Percentiles rank a stretch among this genome's conserved stretches.
Evolutionary conservation across 345 rosid species (phyloP).

Genomic region (Pistacia vera): DNA sequence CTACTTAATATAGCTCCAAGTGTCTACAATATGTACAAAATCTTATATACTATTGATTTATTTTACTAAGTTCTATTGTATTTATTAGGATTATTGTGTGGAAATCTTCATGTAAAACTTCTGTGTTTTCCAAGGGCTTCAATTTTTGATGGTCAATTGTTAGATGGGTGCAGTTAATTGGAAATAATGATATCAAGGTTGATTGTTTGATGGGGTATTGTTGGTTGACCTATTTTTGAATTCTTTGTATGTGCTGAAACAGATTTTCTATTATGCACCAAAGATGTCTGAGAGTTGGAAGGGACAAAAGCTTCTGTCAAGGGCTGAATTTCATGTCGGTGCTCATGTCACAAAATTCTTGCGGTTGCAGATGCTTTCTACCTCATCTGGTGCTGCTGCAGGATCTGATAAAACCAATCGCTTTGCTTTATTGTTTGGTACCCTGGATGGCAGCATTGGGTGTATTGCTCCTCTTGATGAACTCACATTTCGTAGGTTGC

Average conservation of each 20-base stretch:
- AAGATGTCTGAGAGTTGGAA: constrained; percentile 99
- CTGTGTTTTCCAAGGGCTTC: background rate
- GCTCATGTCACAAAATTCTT: constrained; percentile 89
- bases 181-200: background rate
- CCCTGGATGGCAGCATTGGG: constrained; percentile 93
- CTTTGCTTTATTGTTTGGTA: constrained; percentile 81
- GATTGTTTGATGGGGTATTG: background rate
- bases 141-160: background rate
- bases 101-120: background rate
- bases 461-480: constrained; percentile 96
- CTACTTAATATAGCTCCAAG: background rate
- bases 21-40: background rate
- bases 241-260: constrained; percentile 8
- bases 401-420: constrained; percentile 88
- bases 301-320: constrained; percentile 93
- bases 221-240: background rate
- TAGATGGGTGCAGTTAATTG: background rate
- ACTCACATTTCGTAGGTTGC: constrained; percentile 89
- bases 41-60: background rate
- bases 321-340: constrained; percentile 94
- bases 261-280: constrained; percentile 96
- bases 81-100: background rate
- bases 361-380: constrained; percentile 86
- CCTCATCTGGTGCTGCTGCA: constrained; percentile 50
- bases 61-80: background rate